Conservation (phyloP, 257 asterid genomes). For the Solanum peruvianum region DNA sequence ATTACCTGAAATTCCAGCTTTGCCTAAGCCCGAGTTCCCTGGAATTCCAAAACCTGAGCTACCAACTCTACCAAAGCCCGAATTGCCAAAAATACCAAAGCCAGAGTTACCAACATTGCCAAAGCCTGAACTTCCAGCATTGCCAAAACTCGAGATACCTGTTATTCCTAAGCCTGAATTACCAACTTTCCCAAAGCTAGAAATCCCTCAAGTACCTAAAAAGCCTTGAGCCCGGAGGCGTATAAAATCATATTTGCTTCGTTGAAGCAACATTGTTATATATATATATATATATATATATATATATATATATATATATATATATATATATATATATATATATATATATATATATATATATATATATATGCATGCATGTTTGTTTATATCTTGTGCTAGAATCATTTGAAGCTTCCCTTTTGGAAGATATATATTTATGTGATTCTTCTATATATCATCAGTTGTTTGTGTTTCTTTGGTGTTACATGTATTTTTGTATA, state of each 20-base stretch:
- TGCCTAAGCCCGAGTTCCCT: background rate
- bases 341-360: too few species aligned
- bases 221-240: background rate
- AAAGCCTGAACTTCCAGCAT: background rate
- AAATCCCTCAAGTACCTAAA: background rate
- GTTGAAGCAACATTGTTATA: too few species aligned
- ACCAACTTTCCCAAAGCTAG: background rate
- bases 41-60: background rate
- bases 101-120: conserved; percentile 10
- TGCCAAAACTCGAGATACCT: background rate
- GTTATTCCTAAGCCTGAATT: background rate
- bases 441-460: too few species aligned
- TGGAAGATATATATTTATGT: too few species aligned
- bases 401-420: too few species aligned
- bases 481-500: too few species aligned
- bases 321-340: too few species aligned
- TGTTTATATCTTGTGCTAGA: background rate
- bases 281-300: too few species aligned
- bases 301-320: too few species aligned
- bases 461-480: too few species aligned
- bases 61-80: background rate
- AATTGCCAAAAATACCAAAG: conserved; percentile 3
- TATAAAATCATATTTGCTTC: too few species aligned
- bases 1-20: background rate
- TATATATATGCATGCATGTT: too few species aligned